phyloP scores from a whole-genome alignment of 1,139 yeast genomes.

The Blastobotrys aristatus region DNA sequence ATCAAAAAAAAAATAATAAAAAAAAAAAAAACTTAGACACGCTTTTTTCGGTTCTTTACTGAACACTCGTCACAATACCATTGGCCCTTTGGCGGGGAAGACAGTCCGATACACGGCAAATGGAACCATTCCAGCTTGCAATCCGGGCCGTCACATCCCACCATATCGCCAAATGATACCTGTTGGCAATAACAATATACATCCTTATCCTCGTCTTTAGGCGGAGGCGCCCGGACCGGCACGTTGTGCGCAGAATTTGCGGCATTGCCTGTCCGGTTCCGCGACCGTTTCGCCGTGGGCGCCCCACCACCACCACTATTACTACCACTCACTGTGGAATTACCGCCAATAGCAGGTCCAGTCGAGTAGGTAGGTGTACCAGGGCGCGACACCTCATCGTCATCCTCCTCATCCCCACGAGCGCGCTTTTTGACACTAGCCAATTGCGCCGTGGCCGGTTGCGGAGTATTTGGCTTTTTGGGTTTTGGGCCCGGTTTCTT shows the following conservation, averaged over 20 bases:
- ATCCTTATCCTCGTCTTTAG: conserved; percentile 50
- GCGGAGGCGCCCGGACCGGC: neutral
- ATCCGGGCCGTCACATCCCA: conserved; percentile 93
- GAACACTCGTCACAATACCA: conserved; percentile 95
- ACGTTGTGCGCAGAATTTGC: neutral
- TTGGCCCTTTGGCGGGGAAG: conserved; percentile 88
- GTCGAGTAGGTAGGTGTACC: neutral
- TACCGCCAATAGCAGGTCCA: neutral
- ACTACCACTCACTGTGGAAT: neutral
- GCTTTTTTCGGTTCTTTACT: neutral
- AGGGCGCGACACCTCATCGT: neutral
- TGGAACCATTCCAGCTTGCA: conserved; percentile 98
- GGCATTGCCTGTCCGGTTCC: conserved; percentile 2
- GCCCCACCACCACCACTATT: too few relatives aligned
- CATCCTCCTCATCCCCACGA: conserved; percentile 5
- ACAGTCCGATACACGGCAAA: conserved; percentile 88
- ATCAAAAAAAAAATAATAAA: neutral
- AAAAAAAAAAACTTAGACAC: neutral
- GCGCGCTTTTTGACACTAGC: neutral
- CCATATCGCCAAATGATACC: conserved; percentile 97
- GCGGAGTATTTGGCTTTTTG: conserved; percentile 4
- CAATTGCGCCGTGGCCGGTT: neutral
- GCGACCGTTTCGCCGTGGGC: conserved; percentile 4
- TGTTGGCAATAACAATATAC: conserved; percentile 94
- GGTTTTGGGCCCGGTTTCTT: conserved; percentile 12